A percentile compares a stretch with the other conserved stretches of the same genome.
Evolutionary conservation across 1,284 basidiomycete species (phyloP).

Genomic region (Ceratorhiza oryzae-sativae): DNA sequence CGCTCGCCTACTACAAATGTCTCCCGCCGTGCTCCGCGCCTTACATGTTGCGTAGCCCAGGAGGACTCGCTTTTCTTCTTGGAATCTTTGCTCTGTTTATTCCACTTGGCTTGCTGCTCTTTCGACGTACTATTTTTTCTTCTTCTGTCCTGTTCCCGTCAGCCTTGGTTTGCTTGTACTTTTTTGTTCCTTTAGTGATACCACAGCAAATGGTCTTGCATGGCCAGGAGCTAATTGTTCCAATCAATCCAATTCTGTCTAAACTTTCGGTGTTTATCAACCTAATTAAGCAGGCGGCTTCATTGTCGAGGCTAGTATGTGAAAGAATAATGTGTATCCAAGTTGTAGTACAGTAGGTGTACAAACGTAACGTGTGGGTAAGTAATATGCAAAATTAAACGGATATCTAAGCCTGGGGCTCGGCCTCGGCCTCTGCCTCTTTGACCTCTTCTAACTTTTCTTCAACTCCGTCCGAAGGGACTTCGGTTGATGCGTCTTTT

Average conservation of each 20-base stretch:
- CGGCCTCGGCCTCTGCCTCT: slow-evolving; percentile 49
- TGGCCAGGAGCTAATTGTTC: slow-evolving; percentile 35
- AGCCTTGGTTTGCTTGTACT: slow-evolving; percentile 36
- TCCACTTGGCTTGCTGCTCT: slow-evolving; percentile 9
- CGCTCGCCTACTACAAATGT: background rate
- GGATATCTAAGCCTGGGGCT: slow-evolving; percentile 39
- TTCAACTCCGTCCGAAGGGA: slow-evolving; percentile 56
- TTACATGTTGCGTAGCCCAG: background rate
- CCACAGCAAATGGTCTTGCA: slow-evolving; percentile 32
- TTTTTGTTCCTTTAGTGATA: slow-evolving; percentile 33
- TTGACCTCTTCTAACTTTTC: slow-evolving; percentile 60
- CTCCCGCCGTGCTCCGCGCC: slow-evolving; percentile 8
- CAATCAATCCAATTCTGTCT: slow-evolving; percentile 38
- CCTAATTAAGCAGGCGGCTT: background rate
- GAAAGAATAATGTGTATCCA: slow-evolving; percentile 30
- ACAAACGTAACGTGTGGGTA: slow-evolving; percentile 27
- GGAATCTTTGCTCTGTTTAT: slow-evolving; percentile 22
- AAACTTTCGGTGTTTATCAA: background rate
- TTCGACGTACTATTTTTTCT: slow-evolving; percentile 38
- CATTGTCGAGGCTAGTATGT: background rate
- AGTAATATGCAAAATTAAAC: slow-evolving; percentile 19
- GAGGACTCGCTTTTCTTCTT: slow-evolving; percentile 6
- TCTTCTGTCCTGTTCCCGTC: slow-evolving; percentile 24
- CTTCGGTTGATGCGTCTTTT: slow-evolving; percentile 48
- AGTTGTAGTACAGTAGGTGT: slow-evolving; percentile 23